These are phyloP conservation scores for Fennellomyces sp. DNA, from an alignment of 371 early-diverging fungal species.

Conservation along the genomic window DNA sequence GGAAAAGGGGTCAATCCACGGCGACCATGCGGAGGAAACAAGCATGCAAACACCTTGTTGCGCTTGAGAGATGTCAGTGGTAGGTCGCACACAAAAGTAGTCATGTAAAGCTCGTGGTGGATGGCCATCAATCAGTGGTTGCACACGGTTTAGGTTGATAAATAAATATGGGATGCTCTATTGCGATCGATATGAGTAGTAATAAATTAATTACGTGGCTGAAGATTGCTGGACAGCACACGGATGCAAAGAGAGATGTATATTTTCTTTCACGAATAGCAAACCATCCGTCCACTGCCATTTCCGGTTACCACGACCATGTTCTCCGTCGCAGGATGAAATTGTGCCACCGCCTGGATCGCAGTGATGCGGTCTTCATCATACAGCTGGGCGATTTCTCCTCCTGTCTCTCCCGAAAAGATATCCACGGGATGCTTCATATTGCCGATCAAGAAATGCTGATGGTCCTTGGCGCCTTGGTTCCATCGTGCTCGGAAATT, in stretches of 20 bases:
- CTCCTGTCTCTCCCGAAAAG: conserved; percentile 61
- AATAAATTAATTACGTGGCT: too few relatives aligned
- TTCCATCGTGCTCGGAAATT: conserved; percentile 77
- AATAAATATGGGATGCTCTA: too few relatives aligned
- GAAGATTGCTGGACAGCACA: neutral
- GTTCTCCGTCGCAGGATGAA: conserved; percentile 58
- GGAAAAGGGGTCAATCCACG: too few relatives aligned
- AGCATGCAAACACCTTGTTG: too few relatives aligned
- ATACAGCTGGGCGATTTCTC: conserved; percentile 48
- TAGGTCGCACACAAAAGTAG: too few relatives aligned
- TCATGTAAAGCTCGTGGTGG: too few relatives aligned
- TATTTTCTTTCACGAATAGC: conserved; percentile 27
- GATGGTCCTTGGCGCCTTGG: conserved; percentile 35
- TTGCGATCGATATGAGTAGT: too few relatives aligned
- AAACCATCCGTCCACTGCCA: conserved; percentile 46
- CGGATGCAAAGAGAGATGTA: neutral
- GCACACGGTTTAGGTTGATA: too few relatives aligned
- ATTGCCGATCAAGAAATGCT: conserved; percentile 68
- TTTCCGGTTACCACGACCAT: conserved; percentile 40
- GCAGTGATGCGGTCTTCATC: conserved; percentile 64
- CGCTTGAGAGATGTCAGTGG: too few relatives aligned
- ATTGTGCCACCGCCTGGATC: conserved; percentile 67
- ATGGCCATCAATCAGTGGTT: too few relatives aligned
- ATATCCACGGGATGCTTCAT: conserved; percentile 71
- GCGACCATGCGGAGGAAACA: too few relatives aligned